These are phyloP conservation scores for Trichophyton simii DNA, from an alignment of 2,329 filamentous ascomycete genomes.

Conservation along the genomic window DNA sequence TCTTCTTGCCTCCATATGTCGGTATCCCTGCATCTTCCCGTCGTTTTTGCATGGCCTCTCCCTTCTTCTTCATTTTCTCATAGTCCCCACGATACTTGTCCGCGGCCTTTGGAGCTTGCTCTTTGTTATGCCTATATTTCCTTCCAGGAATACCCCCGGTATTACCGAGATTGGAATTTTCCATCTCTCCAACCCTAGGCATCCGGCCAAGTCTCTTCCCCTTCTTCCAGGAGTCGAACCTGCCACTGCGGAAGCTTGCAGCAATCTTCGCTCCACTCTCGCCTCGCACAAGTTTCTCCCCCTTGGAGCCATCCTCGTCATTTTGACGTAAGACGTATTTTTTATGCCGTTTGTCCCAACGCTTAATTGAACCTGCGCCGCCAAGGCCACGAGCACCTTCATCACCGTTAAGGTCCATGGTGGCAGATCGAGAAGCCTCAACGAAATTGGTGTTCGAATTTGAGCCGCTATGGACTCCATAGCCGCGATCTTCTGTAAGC, in stretches of 20 bases:
- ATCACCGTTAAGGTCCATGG: constrained; percentile 89
- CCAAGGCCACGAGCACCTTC: constrained; percentile 70
- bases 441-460: constrained; percentile 57
- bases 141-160: constrained; percentile 33
- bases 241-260: constrained; percentile 79
- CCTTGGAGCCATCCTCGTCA: constrained; percentile 81
- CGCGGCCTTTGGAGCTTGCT: constrained; percentile 81
- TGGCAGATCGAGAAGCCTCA: constrained; percentile 69
- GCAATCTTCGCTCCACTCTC: constrained; percentile 95
- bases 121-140: constrained; percentile 73
- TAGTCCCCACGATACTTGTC: constrained; percentile 90
- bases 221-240: constrained; percentile 86
- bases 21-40: constrained; percentile 18
- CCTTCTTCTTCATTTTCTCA: constrained; percentile 76
- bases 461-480: constrained; percentile 77
- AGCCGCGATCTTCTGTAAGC: constrained; percentile 76
- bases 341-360: constrained; percentile 94
- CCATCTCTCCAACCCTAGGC: constrained; percentile 71
- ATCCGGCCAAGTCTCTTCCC: constrained; percentile 67
- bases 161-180: constrained; percentile 37
- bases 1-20: constrained; percentile 29
- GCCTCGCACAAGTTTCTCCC: constrained; percentile 64
- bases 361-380: constrained; percentile 62
- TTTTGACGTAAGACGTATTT: constrained; percentile 89
- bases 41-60: constrained; percentile 71